Base-by-base conservation (phyloP, 108 stramenopile genomes). In the Nannochloropsis granulata region DNA sequence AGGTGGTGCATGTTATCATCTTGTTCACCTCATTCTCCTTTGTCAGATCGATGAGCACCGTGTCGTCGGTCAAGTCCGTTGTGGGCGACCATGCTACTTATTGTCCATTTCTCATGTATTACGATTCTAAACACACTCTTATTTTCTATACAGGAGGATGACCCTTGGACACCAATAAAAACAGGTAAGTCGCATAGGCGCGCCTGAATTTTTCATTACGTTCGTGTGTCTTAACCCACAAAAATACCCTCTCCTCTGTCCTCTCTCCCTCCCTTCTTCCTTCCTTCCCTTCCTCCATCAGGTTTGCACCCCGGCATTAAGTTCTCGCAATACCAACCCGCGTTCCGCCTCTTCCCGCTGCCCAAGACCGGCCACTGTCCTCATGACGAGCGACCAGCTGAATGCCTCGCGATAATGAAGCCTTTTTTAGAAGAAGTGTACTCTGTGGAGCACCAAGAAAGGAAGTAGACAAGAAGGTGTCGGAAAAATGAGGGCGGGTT, bases 311-410 rank as follows among this genome's bases (percentile, higher is more conserved):
- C 87, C 24, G 87, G 87, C 21, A 44, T 13, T 12, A 80, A 78
- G 80, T 83, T 87, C 78, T 26, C 25, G 42, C 83, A 87, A 78
- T 42, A 87, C 80, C 46, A 79, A 24, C 44, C 45, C n/a, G 80
- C 46, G 8, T 83, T 87, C 45, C 79, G 84, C 56, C 87, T 87
- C 23, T 78, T 87, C 12, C 80, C 81, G 24, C 87, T 87, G 26
- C 87, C 83, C 26, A 45, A 87, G 23, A 87, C 87, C 13, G 87
- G 82, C 44, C 87, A 87, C 84, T 87, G 87, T 42, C 87, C 87
- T 13, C 87, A 87, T 25, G 87, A 87, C 79, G 87, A 87, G 79
- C 79, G 26, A 46, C 87, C 87, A 19, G 84, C 81, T 34, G 45
- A 56, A 42, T 87, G 87, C 78, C 82, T 84, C 78, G 80, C 46